Conservation (phyloP, 1,284 basidiomycete genomes). For the Moesziomyces sp. region DNA sequence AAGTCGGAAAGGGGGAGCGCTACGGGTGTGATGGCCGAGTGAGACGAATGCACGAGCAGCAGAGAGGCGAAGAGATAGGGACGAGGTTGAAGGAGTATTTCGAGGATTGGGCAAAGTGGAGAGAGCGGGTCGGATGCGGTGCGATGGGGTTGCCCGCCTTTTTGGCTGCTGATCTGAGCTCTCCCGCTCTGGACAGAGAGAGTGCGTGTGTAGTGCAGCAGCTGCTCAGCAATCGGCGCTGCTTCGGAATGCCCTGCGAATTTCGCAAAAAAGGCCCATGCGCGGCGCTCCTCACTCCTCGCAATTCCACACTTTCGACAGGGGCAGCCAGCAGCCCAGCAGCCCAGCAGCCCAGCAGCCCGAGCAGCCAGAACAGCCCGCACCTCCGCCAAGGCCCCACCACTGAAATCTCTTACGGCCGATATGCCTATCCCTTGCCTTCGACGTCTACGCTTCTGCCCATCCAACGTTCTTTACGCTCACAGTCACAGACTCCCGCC, state of each 20-base stretch:
- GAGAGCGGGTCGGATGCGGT: neutral
- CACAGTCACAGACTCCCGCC: no score
- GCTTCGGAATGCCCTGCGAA: neutral
- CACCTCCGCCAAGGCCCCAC: no score
- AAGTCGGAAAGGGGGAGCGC: neutral
- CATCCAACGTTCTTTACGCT: neutral
- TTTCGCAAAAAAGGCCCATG: neutral
- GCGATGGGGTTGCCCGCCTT: neutral
- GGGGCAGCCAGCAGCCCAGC: no score
- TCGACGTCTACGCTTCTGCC: no score
- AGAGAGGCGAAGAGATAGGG: neutral
- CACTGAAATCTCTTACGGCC: neutral
- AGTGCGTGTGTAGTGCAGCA: neutral
- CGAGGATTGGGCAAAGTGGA: neutral
- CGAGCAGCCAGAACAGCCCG: no score
- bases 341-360: no score
- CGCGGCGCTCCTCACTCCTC: no score
- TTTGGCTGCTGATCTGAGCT: neutral
- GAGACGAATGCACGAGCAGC: neutral
- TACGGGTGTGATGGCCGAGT: neutral
- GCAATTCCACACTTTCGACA: no score
- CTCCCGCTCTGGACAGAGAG: neutral
- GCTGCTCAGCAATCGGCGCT: no score
- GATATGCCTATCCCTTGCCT: neutral
- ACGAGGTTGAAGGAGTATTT: neutral